phyloP scores from a whole-genome alignment of 805 yeast species.

The Wickerhamomyces rabaulensis region DNA sequence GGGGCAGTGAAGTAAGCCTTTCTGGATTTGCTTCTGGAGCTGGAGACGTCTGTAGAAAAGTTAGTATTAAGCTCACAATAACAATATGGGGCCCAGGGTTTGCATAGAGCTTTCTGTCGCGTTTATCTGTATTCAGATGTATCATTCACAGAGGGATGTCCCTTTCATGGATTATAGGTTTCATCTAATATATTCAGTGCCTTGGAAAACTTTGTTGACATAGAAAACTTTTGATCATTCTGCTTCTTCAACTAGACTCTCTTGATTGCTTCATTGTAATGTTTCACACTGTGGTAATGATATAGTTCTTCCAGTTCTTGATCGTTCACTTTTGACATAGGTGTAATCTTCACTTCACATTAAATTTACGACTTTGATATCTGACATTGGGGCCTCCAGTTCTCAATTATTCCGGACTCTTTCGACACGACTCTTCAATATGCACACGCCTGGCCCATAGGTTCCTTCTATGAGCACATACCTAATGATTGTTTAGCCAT shows the following conservation, averaged over 20 bases:
- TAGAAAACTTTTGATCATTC: too few relatives aligned
- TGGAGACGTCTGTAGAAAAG: constrained; percentile 78
- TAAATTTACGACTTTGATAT: too few relatives aligned
- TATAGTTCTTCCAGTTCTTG: too few relatives aligned
- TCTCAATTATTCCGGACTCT: neutral
- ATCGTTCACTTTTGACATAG: neutral
- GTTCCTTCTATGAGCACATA: constrained; percentile 25
- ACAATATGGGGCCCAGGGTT: neutral
- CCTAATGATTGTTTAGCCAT: constrained; percentile 49
- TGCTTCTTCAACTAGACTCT: too few relatives aligned
- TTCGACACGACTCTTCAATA: neutral
- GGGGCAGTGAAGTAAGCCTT: constrained; percentile 99
- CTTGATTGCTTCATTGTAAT: too few relatives aligned
- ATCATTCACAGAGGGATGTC: too few relatives aligned
- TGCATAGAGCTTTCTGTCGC: too few relatives aligned
- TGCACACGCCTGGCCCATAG: neutral
- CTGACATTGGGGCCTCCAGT: neutral
- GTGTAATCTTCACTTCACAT: neutral
- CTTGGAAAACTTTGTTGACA: too few relatives aligned
- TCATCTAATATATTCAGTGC: too few relatives aligned
- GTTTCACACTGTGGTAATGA: too few relatives aligned
- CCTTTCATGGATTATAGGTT: too few relatives aligned
- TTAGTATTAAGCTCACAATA: constrained; percentile 22
- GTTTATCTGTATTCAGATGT: too few relatives aligned
- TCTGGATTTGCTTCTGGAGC: constrained; percentile 99